These are phyloP conservation scores for Letharia lupina DNA, from an alignment of 495 filamentous ascomycete genomes.

Conservation along the genomic window DNA sequence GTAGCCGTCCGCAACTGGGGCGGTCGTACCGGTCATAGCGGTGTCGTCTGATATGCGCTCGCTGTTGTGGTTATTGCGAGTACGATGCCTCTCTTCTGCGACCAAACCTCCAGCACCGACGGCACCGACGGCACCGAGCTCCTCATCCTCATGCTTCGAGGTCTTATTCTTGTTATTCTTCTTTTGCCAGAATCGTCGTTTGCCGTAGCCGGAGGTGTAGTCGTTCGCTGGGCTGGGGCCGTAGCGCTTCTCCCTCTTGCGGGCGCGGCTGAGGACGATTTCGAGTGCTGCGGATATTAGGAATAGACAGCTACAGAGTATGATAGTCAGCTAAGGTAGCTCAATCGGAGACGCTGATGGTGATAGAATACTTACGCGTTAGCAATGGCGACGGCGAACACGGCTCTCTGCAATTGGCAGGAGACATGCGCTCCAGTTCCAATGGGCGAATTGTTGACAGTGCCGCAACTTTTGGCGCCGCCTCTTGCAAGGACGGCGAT, in stretches of 20 bases:
- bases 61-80: slow-evolving; percentile 15
- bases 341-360: not conserved
- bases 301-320: slow-evolving; percentile 53
- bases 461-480: slow-evolving; percentile 54
- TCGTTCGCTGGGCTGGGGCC: slow-evolving; percentile 68
- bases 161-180: slow-evolving; percentile 17
- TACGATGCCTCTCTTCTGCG: slow-evolving; percentile 19
- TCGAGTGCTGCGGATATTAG: slow-evolving; percentile 56
- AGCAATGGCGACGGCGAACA: slow-evolving; percentile 68
- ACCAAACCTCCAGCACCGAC: slow-evolving; percentile 19
- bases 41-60: slow-evolving; percentile 22
- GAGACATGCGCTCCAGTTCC: slow-evolving; percentile 39
- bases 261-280: slow-evolving; percentile 55
- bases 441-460: slow-evolving; percentile 58
- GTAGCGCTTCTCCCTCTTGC: slow-evolving; percentile 70
- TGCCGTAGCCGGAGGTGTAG: slow-evolving; percentile 62
- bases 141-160: slow-evolving; percentile 16
- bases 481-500: slow-evolving; percentile 60
- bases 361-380: slow-evolving; percentile 54
- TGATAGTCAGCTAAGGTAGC: slow-evolving; percentile 1
- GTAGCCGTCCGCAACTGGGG: slow-evolving; percentile 10
- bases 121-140: slow-evolving; percentile 22
- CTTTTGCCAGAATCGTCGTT: slow-evolving; percentile 24
- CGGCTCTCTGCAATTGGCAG: slow-evolving; percentile 64
- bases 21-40: slow-evolving; percentile 21